Percentiles rank a stretch among this genome's conserved stretches.
These are phyloP conservation scores for Leishmania guyanensis DNA, from an alignment of 208 protist species.

Conservation along the genomic window DNA sequence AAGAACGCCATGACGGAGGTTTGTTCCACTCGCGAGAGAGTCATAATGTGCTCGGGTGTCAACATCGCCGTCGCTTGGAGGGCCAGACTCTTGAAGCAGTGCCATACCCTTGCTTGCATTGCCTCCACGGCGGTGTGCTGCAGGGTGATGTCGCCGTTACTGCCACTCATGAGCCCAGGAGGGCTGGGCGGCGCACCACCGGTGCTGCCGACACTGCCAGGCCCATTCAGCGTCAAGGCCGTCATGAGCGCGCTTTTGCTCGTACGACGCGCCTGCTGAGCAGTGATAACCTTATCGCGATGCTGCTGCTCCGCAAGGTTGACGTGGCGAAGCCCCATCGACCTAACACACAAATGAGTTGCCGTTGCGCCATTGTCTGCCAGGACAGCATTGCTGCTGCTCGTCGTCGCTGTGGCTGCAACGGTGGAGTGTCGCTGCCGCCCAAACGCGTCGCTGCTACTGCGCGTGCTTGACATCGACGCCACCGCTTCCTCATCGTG, in stretches of 20 bases:
- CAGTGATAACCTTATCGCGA: conserved; percentile 26
- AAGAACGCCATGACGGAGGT: conserved; percentile 30
- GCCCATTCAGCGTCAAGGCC: conserved; percentile 9
- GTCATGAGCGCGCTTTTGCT: conserved; percentile 26
- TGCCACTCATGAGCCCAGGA: background rate
- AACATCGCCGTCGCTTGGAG: conserved; percentile 34
- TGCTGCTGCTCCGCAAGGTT: conserved; percentile 24
- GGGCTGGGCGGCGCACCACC: conserved; percentile 1
- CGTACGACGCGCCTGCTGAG: conserved; percentile 30
- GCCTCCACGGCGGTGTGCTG: conserved; percentile 24
- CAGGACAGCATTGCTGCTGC: background rate
- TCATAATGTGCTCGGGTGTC: conserved; percentile 3
- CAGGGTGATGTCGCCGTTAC: conserved; percentile 4
- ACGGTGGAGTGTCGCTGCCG: background rate
- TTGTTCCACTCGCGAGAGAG: conserved; percentile 33
- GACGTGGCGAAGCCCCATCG: conserved; percentile 28
- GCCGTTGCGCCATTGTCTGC: background rate
- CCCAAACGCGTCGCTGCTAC: background rate
- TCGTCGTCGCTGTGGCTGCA: background rate
- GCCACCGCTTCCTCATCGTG: background rate
- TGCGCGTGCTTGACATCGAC: background rate
- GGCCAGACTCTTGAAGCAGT: conserved; percentile 18
- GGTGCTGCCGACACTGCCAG: background rate
- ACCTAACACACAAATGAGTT: background rate
- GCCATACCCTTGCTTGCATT: conserved; percentile 33